phyloP scores from a whole-genome alignment of 75 land plant species.

The Adiantum capillusveneris region DNA sequence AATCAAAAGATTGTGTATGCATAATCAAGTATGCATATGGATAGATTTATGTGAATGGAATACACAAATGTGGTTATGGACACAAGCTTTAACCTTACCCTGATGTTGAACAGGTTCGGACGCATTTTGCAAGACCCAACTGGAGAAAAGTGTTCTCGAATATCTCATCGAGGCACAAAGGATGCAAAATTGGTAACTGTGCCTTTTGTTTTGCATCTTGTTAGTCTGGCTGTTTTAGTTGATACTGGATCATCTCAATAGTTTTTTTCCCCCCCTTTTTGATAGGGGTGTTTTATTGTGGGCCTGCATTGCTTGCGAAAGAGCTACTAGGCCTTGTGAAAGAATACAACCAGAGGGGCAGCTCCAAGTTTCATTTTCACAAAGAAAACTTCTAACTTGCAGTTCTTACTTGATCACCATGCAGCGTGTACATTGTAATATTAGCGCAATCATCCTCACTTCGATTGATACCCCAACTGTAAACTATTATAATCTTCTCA shows the following conservation, averaged over 20 bases:
- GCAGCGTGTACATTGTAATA: no score
- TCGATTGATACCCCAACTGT: no score
- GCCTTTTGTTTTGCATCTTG: no score
- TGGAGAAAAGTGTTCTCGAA: constrained; percentile 33
- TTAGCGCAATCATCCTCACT: no score
- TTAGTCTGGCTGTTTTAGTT: no score
- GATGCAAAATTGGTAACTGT: background rate
- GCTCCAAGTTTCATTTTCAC: constrained; percentile 25
- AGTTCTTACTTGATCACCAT: constrained; percentile 7
- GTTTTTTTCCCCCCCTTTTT: no score
- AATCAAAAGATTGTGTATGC: no score
- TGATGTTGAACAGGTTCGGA: constrained; percentile 40
- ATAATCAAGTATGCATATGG: no score
- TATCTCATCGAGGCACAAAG: constrained; percentile 1
- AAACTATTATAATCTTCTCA: no score
- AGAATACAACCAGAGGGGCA: constrained; percentile 19
- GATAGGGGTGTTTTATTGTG: constrained; percentile 39
- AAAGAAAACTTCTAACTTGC: constrained; percentile 37
- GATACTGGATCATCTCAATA: no score
- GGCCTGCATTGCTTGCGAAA: constrained; percentile 20
- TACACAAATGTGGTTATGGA: no score
- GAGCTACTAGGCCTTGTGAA: constrained; percentile 15
- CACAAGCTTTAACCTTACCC: background rate
- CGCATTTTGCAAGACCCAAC: constrained; percentile 58
- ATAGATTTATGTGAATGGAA: no score